A percentile compares a stretch with the other conserved stretches of the same genome.
Conservation (phyloP, 2,329 filamentous ascomycete genomes). For the Aspergillus sergii region DNA sequence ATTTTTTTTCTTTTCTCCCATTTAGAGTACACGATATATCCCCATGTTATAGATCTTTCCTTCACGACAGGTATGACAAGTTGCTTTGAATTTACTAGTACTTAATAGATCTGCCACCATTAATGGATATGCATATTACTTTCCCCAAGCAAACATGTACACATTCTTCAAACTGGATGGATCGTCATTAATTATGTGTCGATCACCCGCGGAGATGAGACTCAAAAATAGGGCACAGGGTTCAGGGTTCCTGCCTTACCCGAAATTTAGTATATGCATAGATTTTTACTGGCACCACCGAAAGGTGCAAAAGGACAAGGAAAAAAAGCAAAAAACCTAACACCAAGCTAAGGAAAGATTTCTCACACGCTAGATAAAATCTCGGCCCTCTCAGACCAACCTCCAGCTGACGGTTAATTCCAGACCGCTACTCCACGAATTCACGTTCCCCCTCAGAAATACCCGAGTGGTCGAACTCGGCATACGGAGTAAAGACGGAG, state of each 20-base stretch:
- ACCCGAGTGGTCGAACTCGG: neutral
- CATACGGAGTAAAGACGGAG: neutral
- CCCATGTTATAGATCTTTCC: neutral
- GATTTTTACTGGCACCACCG: neutral
- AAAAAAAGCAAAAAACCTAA: neutral
- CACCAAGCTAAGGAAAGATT: neutral
- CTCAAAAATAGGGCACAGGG: neutral
- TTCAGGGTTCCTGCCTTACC: neutral
- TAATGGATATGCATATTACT: no score
- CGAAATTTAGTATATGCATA: neutral
- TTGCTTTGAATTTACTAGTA: neutral
- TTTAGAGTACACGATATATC: neutral
- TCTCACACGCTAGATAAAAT: neutral
- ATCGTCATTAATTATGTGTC: neutral
- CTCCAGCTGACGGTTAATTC: neutral
- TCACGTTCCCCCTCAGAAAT: neutral
- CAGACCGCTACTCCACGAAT: neutral
- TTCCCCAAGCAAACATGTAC: neutral
- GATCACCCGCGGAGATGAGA: neutral
- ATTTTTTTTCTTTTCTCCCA: no score
- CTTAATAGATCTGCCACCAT: no score
- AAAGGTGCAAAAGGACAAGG: neutral
- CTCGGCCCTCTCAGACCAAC: neutral
- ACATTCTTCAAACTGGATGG: neutral
- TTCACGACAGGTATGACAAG: neutral